Conservation (phyloP, 2,329 filamentous ascomycete genomes). For the Emergomyces pasteurianus region DNA sequence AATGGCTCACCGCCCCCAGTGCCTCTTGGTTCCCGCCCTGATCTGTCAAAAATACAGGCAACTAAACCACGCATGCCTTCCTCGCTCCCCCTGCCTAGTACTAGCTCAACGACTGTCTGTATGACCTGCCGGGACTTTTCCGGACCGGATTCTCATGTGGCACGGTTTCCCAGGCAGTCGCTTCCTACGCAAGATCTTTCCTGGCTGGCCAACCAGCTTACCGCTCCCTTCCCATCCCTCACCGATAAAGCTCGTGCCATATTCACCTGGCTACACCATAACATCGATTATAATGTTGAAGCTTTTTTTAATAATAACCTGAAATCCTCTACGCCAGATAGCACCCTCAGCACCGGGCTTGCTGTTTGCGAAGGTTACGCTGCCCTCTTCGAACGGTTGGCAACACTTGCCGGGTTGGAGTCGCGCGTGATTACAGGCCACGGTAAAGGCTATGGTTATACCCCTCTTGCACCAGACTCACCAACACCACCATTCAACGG, state of each 20-base stretch:
- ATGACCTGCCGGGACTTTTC: conserved; percentile 82
- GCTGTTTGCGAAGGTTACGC: conserved; percentile 93
- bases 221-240: conserved; percentile 61
- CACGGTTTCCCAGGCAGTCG: conserved; percentile 59
- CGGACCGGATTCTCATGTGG: conserved; percentile 62
- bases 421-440: conserved; percentile 63
- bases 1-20: conserved; percentile 36
- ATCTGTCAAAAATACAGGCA: conserved; percentile 44
- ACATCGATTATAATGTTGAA: conserved; percentile 71
- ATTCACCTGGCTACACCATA: conserved; percentile 93
- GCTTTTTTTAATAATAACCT: conserved; percentile 66
- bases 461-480: conserved; percentile 49
- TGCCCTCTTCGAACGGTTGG: conserved; percentile 65
- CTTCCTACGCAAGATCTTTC: conserved; percentile 58
- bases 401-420: conserved; percentile 66
- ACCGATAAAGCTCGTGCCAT: conserved; percentile 90
- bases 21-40: conserved; percentile 44
- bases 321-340: conserved; percentile 54
- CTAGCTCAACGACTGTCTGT: conserved; percentile 36
- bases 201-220: conserved; percentile 68
- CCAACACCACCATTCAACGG: conserved; percentile 51
- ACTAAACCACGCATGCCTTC: conserved; percentile 32
- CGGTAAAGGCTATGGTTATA: conserved; percentile 75
- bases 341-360: conserved; percentile 62
- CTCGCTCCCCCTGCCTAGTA: not conserved